These are phyloP conservation scores for Datisca glomerata DNA, from an alignment of 306 rosid genomes.

Conservation along the genomic window DNA sequence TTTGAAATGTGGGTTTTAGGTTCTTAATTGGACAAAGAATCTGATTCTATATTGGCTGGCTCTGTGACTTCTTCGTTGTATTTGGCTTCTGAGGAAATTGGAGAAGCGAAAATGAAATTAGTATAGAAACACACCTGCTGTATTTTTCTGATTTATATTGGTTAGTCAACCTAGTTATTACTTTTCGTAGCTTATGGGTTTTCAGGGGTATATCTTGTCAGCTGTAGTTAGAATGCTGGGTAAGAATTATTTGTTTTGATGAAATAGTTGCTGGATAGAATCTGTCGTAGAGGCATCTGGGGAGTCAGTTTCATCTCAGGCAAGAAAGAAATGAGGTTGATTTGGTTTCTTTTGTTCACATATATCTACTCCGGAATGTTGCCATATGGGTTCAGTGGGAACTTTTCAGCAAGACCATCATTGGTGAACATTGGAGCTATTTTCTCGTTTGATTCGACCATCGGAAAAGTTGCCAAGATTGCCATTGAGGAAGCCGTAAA, in stretches of 20 bases:
- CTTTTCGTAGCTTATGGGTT: too few relatives aligned
- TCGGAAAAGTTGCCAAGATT: constrained; percentile 70
- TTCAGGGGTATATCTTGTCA: too few relatives aligned
- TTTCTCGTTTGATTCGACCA: constrained; percentile 51
- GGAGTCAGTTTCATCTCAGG: neutral
- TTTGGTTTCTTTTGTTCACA: constrained; percentile 18
- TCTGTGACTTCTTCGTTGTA: too few relatives aligned
- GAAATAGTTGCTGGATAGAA: neutral
- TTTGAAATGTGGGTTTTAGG: neutral
- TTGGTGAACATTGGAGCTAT: constrained; percentile 63
- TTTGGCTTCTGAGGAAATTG: too few relatives aligned
- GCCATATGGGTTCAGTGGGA: constrained; percentile 17
- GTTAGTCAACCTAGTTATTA: too few relatives aligned
- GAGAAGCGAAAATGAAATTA: too few relatives aligned
- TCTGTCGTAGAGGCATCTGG: neutral
- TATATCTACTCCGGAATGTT: constrained; percentile 13
- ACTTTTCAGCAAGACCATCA: constrained; percentile 42
- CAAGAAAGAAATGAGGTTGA: constrained; percentile 25
- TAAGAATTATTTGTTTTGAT: constrained; percentile 2
- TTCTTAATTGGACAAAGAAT: constrained; percentile 3
- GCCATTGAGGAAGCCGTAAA: constrained; percentile 76
- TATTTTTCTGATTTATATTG: too few relatives aligned
- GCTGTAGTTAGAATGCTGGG: too few relatives aligned
- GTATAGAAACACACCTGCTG: too few relatives aligned
- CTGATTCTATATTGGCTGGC: too few relatives aligned